A percentile compares a stretch with the other conserved stretches of the same genome.
These are phyloP conservation scores for Vigna radiata DNA, from an alignment of 306 rosid genomes.

Conservation along the genomic window DNA sequence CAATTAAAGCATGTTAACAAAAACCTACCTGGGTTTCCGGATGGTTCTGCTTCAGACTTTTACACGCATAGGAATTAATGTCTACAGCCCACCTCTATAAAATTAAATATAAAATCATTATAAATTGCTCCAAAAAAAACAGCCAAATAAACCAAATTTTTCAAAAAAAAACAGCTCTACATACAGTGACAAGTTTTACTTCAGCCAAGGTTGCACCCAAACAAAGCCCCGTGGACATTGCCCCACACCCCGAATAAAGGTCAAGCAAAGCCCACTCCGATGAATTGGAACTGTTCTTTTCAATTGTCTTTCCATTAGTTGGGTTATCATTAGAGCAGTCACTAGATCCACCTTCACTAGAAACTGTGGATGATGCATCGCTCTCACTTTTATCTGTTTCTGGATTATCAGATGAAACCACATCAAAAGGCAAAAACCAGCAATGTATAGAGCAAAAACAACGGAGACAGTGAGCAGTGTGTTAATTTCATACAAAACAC, in stretches of 20 bases:
- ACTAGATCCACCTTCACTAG: conserved; percentile 40
- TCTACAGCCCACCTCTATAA: conserved; percentile 61
- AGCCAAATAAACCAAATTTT: not conserved
- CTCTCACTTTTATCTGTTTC: conserved; percentile 20
- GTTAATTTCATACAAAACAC: not conserved
- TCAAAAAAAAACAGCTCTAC: not conserved
- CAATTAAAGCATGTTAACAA: not conserved
- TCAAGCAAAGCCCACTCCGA: conserved; percentile 46
- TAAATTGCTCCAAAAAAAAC: not conserved
- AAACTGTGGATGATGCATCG: conserved; percentile 42
- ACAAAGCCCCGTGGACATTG: conserved; percentile 63
- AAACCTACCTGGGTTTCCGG: conserved; percentile 52
- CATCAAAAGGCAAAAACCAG: not conserved
- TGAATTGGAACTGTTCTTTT: not conserved
- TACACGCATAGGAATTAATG: conserved; percentile 43
- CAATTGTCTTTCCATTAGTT: not conserved
- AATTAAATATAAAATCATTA: conserved; percentile 18
- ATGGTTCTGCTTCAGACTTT: conserved; percentile 55
- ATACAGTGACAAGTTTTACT: conserved; percentile 55
- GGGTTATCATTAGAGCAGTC: not conserved
- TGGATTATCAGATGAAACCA: conserved; percentile 22
- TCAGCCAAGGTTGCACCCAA: conserved; percentile 51
- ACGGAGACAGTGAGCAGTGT: not conserved
- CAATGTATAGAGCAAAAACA: not conserved
- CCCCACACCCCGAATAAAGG: conserved; percentile 60